These are phyloP conservation scores for Cafeteria roenbergensis DNA, from an alignment of 108 stramenopile genomes.

Conservation along the genomic window DNA sequence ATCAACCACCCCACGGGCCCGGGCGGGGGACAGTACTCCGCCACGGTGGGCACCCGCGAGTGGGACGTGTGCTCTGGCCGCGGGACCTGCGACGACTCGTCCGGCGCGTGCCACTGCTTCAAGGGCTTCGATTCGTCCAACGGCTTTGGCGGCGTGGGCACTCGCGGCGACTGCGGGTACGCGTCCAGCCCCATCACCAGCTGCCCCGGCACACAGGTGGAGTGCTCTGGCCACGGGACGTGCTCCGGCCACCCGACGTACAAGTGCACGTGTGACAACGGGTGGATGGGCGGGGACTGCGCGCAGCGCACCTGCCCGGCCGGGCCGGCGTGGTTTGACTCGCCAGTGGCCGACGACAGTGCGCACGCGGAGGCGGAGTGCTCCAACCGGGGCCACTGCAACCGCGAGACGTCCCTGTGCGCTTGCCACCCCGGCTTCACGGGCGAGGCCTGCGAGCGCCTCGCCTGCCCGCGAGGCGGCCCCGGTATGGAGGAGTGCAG, in stretches of 20 bases:
- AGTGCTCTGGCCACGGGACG: slow-evolving; percentile 41
- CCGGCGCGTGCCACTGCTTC: slow-evolving; percentile 18
- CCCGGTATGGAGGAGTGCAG: slow-evolving; percentile 14
- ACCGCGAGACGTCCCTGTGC: slow-evolving; percentile 36
- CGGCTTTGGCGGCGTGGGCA: slow-evolving; percentile 12
- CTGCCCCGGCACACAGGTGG: slow-evolving; percentile 28
- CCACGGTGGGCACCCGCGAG: slow-evolving; percentile 8
- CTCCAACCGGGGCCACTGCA: slow-evolving; percentile 38
- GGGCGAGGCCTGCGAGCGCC: slow-evolving; percentile 39
- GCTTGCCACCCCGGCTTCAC: slow-evolving; percentile 39
- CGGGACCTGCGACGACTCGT: slow-evolving; percentile 15
- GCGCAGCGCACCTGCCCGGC: slow-evolving; percentile 41
- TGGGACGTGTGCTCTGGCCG: slow-evolving; percentile 18
- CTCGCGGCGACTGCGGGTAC: slow-evolving; percentile 19
- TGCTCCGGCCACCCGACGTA: slow-evolving; percentile 45
- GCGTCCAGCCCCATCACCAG: background rate
- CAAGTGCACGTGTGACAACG: slow-evolving; percentile 49
- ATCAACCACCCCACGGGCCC: background rate
- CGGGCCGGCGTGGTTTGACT: slow-evolving; percentile 42
- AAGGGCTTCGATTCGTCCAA: slow-evolving; percentile 11
- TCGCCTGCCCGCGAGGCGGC: slow-evolving; percentile 16
- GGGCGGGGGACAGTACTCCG: background rate
- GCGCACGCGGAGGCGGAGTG: slow-evolving; percentile 40
- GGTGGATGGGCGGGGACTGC: slow-evolving; percentile 60
- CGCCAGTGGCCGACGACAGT: slow-evolving; percentile 23